Evolutionary conservation across 305 asterid species (phyloP).

Genomic region (Fraxinus sp.): DNA sequence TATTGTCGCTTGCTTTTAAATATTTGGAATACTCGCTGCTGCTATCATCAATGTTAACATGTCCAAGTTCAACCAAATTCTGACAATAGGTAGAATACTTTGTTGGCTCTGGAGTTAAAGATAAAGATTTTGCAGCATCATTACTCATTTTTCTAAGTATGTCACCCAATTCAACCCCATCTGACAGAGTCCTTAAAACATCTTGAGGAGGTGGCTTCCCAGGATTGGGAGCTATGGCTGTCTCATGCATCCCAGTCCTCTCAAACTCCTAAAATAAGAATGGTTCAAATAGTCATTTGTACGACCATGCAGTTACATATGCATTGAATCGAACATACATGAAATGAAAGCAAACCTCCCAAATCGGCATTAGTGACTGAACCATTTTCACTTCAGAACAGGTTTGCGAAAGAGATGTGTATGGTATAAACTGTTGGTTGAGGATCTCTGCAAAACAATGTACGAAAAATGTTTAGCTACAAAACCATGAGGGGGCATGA

Average conservation of each 20-base stretch:
- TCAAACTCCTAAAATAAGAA: slow-evolving; percentile 60
- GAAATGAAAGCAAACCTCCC: slow-evolving; percentile 74
- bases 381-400: slow-evolving; percentile 74
- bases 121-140: slow-evolving; percentile 32
- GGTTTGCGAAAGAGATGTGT: slow-evolving; percentile 70
- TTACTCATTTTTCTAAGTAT: slow-evolving; percentile 40
- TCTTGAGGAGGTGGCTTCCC: slow-evolving; percentile 70
- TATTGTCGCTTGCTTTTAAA: slow-evolving; percentile 35
- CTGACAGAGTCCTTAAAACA: slow-evolving; percentile 67
- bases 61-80: slow-evolving; percentile 36
- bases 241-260: slow-evolving; percentile 64
- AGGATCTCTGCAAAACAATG: slow-evolving; percentile 60
- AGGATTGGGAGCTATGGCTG: slow-evolving; percentile 45
- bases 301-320: slow-evolving; percentile 20
- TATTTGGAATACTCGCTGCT: slow-evolving; percentile 32
- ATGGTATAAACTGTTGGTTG: slow-evolving; percentile 66
- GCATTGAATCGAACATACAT: slow-evolving; percentile 12
- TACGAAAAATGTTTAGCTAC: slow-evolving; percentile 19
- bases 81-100: slow-evolving; percentile 36
- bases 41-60: slow-evolving; percentile 39
- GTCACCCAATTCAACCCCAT: slow-evolving; percentile 54
- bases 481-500: slow-evolving; percentile 14
- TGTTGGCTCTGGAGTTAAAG: slow-evolving; percentile 43
- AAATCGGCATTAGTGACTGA: slow-evolving; percentile 90
- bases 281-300: slow-evolving; percentile 23